Conservation (phyloP, 768 basidiomycete genomes). For the Pulveroboletus sp. region DNA sequence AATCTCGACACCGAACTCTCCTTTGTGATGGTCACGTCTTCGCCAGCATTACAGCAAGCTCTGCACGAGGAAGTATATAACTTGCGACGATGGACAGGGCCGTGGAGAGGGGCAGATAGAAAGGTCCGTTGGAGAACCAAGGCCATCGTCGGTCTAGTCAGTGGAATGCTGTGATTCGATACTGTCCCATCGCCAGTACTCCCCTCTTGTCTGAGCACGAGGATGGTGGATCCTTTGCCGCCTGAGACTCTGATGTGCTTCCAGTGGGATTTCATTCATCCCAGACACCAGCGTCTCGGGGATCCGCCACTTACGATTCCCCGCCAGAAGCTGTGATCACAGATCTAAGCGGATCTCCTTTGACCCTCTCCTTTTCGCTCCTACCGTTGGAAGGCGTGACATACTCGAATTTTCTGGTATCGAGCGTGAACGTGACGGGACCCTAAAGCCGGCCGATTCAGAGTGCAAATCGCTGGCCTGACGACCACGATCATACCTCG, state of each 20-base stretch:
- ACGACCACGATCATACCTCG: constrained; percentile 56
- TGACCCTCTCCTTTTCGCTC: constrained; percentile 5
- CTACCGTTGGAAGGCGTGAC: constrained; percentile 28
- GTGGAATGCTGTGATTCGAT: constrained; percentile 57
- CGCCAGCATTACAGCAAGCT: constrained; percentile 43
- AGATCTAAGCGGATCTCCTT: constrained; percentile 1
- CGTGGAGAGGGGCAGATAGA: constrained; percentile 60
- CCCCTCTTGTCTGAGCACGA: not conserved
- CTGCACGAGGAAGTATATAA: constrained; percentile 52
- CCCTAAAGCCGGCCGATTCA: constrained; percentile 50
- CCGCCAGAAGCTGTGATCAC: not conserved
- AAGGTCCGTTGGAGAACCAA: constrained; percentile 62
- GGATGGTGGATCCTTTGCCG: too few relatives aligned
- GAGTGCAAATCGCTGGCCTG: not conserved
- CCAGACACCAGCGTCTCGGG: too few relatives aligned
- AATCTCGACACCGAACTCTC: constrained; percentile 91
- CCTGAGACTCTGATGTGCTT: too few relatives aligned
- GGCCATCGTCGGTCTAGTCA: constrained; percentile 57
- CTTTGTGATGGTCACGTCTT: constrained; percentile 74
- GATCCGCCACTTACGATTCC: constrained; percentile 6
- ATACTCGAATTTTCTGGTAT: constrained; percentile 77
- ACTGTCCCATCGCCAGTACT: not conserved
- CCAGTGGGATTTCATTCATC: too few relatives aligned
- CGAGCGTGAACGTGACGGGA: constrained; percentile 80
- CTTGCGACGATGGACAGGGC: constrained; percentile 45